These are phyloP conservation scores for Canavalia ensiformis DNA, from an alignment of 306 rosid genomes.

Conservation along the genomic window DNA sequence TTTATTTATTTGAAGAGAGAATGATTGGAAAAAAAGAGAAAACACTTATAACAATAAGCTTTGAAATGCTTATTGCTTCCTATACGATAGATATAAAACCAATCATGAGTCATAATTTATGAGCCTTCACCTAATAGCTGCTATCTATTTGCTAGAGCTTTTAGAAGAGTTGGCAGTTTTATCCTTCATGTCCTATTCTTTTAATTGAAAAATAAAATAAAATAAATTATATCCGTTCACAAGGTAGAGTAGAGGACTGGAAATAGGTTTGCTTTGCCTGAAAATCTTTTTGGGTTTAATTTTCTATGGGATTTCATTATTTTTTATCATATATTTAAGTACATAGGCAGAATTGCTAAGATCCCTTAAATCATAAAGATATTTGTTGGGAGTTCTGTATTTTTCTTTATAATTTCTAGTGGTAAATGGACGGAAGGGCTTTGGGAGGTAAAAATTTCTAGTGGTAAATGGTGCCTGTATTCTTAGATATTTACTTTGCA, in stretches of 20 bases:
- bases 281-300: background rate
- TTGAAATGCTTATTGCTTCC: slow-evolving; percentile 34
- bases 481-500: slow-evolving; percentile 5
- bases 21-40: too few species aligned
- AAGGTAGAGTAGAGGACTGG: background rate
- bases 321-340: slow-evolving; percentile 15
- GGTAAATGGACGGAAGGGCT: background rate
- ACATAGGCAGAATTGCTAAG: background rate
- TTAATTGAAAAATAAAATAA: background rate
- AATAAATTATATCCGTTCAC: background rate
- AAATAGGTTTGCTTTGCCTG: background rate
- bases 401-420: slow-evolving; percentile 13
- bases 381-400: background rate
- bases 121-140: background rate
- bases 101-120: background rate
- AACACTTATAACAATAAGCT: background rate
- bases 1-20: too few species aligned
- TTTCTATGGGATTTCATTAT: background rate
- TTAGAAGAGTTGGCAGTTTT: background rate
- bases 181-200: background rate
- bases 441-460: slow-evolving; percentile 3
- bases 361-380: slow-evolving; percentile 3
- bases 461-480: too few species aligned
- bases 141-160: background rate
- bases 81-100: background rate